These are phyloP conservation scores for Metschnikowia lunata DNA, from an alignment of 805 yeast species.

Conservation along the genomic window DNA sequence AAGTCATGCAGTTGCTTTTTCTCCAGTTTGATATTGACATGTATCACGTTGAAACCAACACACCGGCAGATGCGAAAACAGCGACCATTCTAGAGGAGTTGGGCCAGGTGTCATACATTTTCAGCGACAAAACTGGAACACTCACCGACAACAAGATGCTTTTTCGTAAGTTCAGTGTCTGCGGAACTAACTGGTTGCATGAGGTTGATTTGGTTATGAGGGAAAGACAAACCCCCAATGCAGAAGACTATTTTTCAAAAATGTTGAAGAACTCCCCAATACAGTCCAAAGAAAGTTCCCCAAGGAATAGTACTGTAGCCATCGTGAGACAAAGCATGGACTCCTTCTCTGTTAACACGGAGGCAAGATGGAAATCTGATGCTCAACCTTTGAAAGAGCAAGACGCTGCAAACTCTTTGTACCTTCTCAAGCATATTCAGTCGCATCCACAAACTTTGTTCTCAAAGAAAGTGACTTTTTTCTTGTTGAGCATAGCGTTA, in stretches of 20 bases:
- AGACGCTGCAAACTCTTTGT: conserved; percentile 48
- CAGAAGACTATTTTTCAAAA: conserved; percentile 2
- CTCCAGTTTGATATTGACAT: conserved; percentile 91
- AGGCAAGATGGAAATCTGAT: conserved; percentile 42
- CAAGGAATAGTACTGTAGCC: conserved; percentile 29
- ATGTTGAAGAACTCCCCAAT: neutral
- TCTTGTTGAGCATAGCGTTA: conserved; percentile 73
- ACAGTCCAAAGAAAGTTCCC: conserved; percentile 2
- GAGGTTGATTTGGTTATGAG: conserved; percentile 50
- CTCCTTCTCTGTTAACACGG: conserved; percentile 20
- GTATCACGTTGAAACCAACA: conserved; percentile 79
- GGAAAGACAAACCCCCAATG: conserved; percentile 15
- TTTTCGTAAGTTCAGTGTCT: conserved; percentile 80
- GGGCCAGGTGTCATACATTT: conserved; percentile 93
- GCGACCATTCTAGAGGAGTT: conserved; percentile 94
- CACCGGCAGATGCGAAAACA: conserved; percentile 92
- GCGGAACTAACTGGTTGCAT: conserved; percentile 89
- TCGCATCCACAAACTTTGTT: conserved; percentile 64
- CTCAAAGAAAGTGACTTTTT: conserved; percentile 71
- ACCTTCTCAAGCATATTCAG: conserved; percentile 67
- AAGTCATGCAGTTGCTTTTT: conserved; percentile 76
- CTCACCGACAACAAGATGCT: conserved; percentile 92
- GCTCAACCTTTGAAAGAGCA: conserved; percentile 45
- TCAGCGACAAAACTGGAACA: conserved; percentile 97
- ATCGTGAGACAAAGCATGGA: conserved; percentile 34